These are phyloP conservation scores for Musa schizocarpa DNA, from an alignment of 176 grass and related monocot genomes.

Conservation along the genomic window DNA sequence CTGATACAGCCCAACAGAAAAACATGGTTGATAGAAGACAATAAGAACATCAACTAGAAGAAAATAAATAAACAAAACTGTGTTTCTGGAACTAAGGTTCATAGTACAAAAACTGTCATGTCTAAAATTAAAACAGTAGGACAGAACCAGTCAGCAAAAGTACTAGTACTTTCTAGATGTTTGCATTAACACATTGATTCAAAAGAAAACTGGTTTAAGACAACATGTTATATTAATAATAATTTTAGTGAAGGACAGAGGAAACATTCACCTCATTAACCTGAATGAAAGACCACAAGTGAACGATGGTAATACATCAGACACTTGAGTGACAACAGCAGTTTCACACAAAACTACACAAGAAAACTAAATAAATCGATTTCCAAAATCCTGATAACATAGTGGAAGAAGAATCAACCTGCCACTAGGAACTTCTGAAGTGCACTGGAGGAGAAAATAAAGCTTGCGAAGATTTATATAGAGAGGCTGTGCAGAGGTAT, in stretches of 20 bases:
- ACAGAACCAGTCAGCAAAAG: background rate
- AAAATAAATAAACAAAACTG: background rate
- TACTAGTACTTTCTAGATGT: background rate
- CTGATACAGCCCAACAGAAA: slow-evolving; percentile 19
- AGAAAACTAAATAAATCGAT: background rate
- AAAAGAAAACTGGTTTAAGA: background rate
- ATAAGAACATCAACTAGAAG: background rate
- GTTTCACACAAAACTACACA: too few relatives aligned
- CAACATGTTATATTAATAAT: background rate
- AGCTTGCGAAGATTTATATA: too few relatives aligned
- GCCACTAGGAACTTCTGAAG: too few relatives aligned
- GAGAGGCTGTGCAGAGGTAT: too few relatives aligned
- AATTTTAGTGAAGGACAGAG: background rate
- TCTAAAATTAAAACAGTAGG: background rate
- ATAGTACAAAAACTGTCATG: background rate
- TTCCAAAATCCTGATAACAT: background rate
- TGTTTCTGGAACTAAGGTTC: too few relatives aligned
- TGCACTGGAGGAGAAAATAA: too few relatives aligned
- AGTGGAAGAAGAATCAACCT: too few relatives aligned
- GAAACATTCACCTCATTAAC: background rate
- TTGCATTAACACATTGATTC: background rate
- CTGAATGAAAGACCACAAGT: background rate
- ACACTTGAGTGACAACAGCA: too few relatives aligned
- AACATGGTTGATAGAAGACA: background rate
- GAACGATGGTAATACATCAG: too few relatives aligned